These are phyloP conservation scores for Cryptosporidium ryanae DNA, from an alignment of 169 alveolate genomes.

Conservation along the genomic window DNA sequence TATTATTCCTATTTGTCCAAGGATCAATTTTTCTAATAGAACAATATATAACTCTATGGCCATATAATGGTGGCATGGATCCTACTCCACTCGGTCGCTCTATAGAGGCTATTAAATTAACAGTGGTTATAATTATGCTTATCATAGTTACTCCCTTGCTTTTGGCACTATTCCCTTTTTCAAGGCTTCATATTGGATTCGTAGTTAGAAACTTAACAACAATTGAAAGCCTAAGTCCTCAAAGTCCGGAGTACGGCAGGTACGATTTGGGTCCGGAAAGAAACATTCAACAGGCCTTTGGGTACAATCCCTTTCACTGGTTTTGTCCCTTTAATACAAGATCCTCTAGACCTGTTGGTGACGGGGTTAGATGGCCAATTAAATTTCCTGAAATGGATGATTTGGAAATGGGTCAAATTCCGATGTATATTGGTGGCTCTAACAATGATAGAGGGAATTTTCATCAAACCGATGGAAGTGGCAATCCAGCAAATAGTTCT, in stretches of 20 bases:
- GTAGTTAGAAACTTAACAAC: conserved; percentile 86
- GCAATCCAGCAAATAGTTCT: not conserved
- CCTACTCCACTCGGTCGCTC: conserved; percentile 73
- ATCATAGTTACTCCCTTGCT: conserved; percentile 79
- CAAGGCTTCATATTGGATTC: conserved; percentile 86
- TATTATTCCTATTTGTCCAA: conserved; percentile 73
- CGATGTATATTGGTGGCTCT: conserved; percentile 10
- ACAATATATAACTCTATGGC: conserved; percentile 65
- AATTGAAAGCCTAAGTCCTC: conserved; percentile 86
- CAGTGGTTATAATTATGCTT: conserved; percentile 75
- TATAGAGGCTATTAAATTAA: conserved; percentile 61
- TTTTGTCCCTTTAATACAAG: conserved; percentile 87
- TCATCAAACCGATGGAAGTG: no score
- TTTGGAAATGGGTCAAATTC: conserved; percentile 67
- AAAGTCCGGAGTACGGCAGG: conserved; percentile 83
- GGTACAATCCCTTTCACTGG: conserved; percentile 89
- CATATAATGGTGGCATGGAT: conserved; percentile 47
- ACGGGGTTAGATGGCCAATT: conserved; percentile 90
- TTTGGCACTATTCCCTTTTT: conserved; percentile 86
- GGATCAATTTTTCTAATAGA: conserved; percentile 50
- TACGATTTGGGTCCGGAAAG: conserved; percentile 88
- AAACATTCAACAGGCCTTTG: conserved; percentile 87
- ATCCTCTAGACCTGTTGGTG: conserved; percentile 89
- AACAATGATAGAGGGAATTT: conserved; percentile 1
- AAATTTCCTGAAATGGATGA: conserved; percentile 73